Evolutionary conservation across 768 basidiomycete species (phyloP).

Genomic region (Chalciporus piperatus): DNA sequence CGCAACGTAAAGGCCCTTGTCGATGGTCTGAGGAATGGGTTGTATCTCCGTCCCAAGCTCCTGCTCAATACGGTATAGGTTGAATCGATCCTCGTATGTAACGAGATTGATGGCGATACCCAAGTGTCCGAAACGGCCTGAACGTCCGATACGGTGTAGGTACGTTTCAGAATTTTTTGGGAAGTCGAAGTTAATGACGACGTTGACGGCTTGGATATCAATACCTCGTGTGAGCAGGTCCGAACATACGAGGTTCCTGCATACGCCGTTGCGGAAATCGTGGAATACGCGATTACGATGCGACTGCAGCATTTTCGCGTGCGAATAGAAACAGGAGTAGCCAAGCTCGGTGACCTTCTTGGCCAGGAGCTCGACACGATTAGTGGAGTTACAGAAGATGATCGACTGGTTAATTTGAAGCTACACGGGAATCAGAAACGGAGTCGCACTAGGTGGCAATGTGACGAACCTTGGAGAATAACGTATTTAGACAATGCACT

Average conservation of each 20-base stretch:
- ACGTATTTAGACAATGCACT: constrained; percentile 98
- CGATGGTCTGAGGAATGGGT: constrained; percentile 89
- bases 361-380: constrained; percentile 97
- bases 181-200: constrained; percentile 99
- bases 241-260: constrained; percentile 97
- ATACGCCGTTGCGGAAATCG: constrained; percentile 98
- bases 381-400: constrained; percentile 99
- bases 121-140: constrained; percentile 95
- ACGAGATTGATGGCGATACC: constrained; percentile 97
- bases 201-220: constrained; percentile 99
- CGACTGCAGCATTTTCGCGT: constrained; percentile 98
- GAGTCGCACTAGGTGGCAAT: not conserved
- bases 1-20: constrained; percentile 90
- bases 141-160: constrained; percentile 96
- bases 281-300: constrained; percentile 99
- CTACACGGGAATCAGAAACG: constrained; percentile 38
- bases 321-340: constrained; percentile 99
- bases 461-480: constrained; percentile 85
- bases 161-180: constrained; percentile 99
- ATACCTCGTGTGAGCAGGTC: constrained; percentile 98
- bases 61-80: constrained; percentile 96
- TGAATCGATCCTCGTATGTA: constrained; percentile 97
- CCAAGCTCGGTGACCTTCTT: constrained; percentile 99
- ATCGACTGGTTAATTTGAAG: constrained; percentile 99
- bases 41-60: constrained; percentile 98